These are phyloP conservation scores for Cystobasidium sp. DNA, from an alignment of 1,284 basidiomycete species.

Conservation along the genomic window DNA sequence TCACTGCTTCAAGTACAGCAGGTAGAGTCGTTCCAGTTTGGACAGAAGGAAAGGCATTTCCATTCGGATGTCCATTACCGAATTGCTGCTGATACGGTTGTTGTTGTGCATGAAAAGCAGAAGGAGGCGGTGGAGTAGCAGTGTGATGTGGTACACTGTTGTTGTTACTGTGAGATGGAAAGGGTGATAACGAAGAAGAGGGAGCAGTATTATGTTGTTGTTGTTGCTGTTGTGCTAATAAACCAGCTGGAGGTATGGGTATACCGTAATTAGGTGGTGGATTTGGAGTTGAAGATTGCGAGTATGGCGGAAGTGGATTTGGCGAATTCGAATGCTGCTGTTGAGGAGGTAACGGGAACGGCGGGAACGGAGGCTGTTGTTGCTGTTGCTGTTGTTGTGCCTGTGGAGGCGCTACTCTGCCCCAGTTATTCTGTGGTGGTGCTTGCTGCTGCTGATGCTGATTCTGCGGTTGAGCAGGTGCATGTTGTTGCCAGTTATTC, in stretches of 20 bases:
- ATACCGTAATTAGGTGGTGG: slow-evolving; percentile 16
- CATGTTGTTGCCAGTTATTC: slow-evolving; percentile 23
- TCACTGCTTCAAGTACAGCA: slow-evolving; percentile 8
- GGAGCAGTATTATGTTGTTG: too few relatives aligned
- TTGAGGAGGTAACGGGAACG: background rate
- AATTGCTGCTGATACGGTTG: slow-evolving; percentile 22
- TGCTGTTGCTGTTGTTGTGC: background rate
- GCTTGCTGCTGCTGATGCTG: slow-evolving; percentile 5
- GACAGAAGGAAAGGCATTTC: slow-evolving; percentile 23
- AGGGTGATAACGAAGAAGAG: too few relatives aligned
- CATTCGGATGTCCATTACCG: background rate
- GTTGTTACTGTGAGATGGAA: too few relatives aligned
- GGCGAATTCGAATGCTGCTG: background rate
- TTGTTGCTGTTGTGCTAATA: background rate
- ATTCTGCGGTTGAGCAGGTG: background rate
- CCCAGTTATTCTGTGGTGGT: slow-evolving; percentile 17
- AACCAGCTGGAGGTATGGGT: slow-evolving; percentile 6
- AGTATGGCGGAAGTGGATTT: background rate
- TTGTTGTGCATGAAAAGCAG: slow-evolving; percentile 11
- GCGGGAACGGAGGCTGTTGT: background rate
- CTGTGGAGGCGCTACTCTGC: slow-evolving; percentile 1
- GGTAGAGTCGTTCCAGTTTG: slow-evolving; percentile 25
- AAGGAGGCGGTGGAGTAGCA: background rate
- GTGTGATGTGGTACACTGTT: slow-evolving; percentile 3
- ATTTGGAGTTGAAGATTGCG: slow-evolving; percentile 9